Percentiles rank a stretch among this genome's conserved stretches.
Conservation (phyloP, 2,329 filamentous ascomycete species). For the Cytospora mali region DNA sequence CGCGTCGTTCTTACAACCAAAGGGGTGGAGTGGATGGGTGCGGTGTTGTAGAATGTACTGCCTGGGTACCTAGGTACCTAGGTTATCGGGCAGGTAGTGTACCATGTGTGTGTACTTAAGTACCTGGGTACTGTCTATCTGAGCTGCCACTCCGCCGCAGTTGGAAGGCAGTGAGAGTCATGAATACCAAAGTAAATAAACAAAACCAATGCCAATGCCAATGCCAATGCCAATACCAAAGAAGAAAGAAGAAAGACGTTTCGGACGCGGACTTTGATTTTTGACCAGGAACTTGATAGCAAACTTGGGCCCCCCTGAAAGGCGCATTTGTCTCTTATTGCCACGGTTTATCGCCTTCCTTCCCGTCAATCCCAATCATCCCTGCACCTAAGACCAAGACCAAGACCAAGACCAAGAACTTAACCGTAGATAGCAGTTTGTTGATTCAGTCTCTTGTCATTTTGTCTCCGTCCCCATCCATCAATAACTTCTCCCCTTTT, state of each 20-base stretch:
- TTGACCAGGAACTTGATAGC: not conserved
- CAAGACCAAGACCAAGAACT: not conserved
- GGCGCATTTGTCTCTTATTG: not conserved
- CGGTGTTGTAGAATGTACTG: too few relatives aligned
- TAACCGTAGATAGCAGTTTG: not conserved
- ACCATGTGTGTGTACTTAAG: constrained; percentile 1
- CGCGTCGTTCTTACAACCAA: too few relatives aligned
- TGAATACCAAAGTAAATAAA: not conserved
- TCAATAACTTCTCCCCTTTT: not conserved
- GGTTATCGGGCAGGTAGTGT: not conserved
- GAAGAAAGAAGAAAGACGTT: not conserved
- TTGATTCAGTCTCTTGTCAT: constrained; percentile 1
- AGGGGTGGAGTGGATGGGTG: too few relatives aligned
- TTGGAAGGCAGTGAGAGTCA: not conserved
- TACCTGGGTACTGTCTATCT: too few relatives aligned
- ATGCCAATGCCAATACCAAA: too few relatives aligned
- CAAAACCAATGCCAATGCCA: too few relatives aligned
- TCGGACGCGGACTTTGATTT: not conserved
- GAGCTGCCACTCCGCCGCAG: not conserved
- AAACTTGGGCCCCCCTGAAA: not conserved
- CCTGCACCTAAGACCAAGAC: not conserved
- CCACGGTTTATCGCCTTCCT: too few relatives aligned
- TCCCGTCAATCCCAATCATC: not conserved
- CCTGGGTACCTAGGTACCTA: not conserved
- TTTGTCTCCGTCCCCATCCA: not conserved